These are phyloP conservation scores for Colletotrichum endophyticum DNA, from an alignment of 2,329 filamentous ascomycete genomes.

Conservation along the genomic window DNA sequence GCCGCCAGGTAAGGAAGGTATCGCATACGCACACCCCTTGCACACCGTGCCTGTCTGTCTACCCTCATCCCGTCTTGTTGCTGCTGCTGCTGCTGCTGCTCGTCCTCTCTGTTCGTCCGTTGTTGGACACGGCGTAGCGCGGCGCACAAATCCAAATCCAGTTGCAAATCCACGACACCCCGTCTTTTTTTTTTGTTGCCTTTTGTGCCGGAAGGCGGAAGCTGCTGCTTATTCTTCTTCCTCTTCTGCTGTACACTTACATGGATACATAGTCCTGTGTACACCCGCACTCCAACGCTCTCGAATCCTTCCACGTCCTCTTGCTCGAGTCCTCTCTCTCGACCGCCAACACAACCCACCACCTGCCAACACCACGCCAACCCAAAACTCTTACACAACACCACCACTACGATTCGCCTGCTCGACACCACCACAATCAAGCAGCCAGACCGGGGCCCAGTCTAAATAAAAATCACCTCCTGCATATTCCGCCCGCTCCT, in stretches of 20 bases:
- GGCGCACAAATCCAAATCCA: neutral
- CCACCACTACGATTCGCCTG: neutral
- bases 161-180: neutral
- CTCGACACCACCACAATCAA: neutral
- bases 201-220: neutral
- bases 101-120: neutral
- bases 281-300: neutral
- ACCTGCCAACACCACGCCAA: neutral
- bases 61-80: neutral
- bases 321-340: neutral
- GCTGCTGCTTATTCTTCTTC: neutral
- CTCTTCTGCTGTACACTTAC: neutral
- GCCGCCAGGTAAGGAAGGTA: neutral
- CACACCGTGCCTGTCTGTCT: neutral
- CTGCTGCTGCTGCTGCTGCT: neutral
- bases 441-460: neutral
- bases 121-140: neutral
- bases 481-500: constrained; percentile 16
- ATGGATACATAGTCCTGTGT: constrained; percentile 14
- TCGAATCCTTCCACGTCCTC: neutral
- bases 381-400: neutral
- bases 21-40: neutral
- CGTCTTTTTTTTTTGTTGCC: neutral
- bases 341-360: neutral
- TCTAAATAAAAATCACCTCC: neutral